Evolutionary conservation across 2,329 filamentous ascomycete species (phyloP).

Genomic region (Calonectria montana): DNA sequence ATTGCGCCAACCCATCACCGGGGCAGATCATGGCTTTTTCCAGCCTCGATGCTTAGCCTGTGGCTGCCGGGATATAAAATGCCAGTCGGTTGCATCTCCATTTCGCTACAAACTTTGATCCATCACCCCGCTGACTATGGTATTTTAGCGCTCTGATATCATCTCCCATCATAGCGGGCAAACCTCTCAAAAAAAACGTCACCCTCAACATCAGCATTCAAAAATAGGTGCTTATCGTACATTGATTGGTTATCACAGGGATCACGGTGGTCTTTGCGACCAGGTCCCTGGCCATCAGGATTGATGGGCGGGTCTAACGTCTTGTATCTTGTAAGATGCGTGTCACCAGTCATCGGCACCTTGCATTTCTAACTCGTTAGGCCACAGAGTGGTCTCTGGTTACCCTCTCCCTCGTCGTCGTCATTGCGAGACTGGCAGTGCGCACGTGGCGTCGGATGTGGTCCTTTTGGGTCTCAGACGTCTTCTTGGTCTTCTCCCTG

Average conservation of each 20-base stretch:
- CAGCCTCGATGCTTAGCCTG: neutral
- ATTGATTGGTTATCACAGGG: neutral
- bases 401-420: neutral
- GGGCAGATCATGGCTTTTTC: neutral
- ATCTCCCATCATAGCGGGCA: neutral
- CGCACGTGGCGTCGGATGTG: neutral
- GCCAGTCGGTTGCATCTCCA: neutral
- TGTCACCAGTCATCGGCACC: neutral
- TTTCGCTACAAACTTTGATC: neutral
- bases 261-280: neutral
- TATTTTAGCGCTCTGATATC: neutral
- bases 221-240: neutral
- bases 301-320: neutral
- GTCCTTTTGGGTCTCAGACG: neutral
- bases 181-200: neutral
- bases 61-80: neutral
- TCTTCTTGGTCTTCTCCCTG: neutral
- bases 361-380: neutral
- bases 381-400: neutral
- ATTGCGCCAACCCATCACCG: neutral
- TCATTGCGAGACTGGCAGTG: neutral
- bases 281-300: neutral
- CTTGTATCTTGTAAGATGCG: neutral
- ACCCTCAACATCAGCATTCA: too few species aligned
- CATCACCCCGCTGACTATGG: neutral